phyloP scores from a whole-genome alignment of 1,284 basidiomycete genomes.

The Cryptococcus jaspeensis region DNA sequence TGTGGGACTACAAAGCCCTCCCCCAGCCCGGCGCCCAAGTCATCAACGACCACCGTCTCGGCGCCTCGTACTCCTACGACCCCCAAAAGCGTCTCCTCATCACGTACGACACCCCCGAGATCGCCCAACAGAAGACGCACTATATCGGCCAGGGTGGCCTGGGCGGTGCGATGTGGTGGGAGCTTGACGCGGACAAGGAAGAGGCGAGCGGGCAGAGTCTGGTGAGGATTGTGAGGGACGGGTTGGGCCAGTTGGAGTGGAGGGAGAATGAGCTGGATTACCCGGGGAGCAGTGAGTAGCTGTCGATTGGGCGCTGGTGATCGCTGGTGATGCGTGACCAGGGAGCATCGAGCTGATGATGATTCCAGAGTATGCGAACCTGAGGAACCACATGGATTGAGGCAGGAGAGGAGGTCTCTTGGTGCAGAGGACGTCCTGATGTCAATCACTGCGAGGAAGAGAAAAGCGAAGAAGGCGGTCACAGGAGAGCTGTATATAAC shows the following conservation, averaged over 20 bases:
- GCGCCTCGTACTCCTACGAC: conserved; percentile 78
- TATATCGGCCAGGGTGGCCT: conserved; percentile 67
- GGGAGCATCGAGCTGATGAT: background rate
- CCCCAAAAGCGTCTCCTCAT: conserved; percentile 57
- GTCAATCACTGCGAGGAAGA: background rate
- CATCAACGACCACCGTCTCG: conserved; percentile 66
- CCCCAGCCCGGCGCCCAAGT: conserved; percentile 67
- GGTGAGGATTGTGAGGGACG: conserved; percentile 33
- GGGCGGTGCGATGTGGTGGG: conserved; percentile 80
- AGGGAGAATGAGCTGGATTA: conserved; percentile 41
- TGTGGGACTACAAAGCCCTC: conserved; percentile 67
- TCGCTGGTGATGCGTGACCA: background rate
- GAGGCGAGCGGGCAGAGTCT: conserved; percentile 27
- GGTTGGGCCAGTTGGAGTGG: conserved; percentile 37
- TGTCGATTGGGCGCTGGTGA: too few relatives aligned
- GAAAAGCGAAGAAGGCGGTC: too few relatives aligned
- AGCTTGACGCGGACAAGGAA: conserved; percentile 49
- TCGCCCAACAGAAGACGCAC: conserved; percentile 69
- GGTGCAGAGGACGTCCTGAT: too few relatives aligned
- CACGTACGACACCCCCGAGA: conserved; percentile 76
- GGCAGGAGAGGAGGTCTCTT: background rate
- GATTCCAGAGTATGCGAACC: background rate
- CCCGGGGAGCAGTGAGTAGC: conserved; percentile 40
- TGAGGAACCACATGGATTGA: background rate
- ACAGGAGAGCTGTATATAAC: background rate